Conservation (phyloP, 1,139 yeast genomes). For the Candida sanyaensis region DNA sequence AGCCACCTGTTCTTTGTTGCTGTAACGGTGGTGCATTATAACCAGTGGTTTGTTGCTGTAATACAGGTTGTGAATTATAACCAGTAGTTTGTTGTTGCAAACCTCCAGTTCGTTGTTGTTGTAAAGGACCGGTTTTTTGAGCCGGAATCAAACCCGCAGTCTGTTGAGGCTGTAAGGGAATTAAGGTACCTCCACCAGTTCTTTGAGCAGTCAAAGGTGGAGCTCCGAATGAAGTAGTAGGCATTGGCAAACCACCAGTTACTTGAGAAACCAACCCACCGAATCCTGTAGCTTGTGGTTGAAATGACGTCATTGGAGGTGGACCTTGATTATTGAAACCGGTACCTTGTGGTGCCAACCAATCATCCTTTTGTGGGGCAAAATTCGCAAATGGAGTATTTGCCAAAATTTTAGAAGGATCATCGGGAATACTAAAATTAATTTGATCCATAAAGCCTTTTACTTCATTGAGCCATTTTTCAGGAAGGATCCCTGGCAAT, state of each 20-base stretch:
- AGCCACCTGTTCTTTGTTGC: constrained; percentile 35
- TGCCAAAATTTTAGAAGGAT: constrained; percentile 41
- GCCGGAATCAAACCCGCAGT: constrained; percentile 50
- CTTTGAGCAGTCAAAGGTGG: constrained; percentile 33
- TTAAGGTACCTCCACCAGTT: constrained; percentile 46
- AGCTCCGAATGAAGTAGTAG: constrained; percentile 28
- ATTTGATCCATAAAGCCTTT: constrained; percentile 86
- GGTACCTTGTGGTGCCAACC: constrained; percentile 21
- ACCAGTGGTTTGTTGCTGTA: constrained; percentile 44
- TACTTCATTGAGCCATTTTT: constrained; percentile 78
- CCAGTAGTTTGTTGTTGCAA: constrained; percentile 14
- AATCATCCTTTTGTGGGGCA: constrained; percentile 20
- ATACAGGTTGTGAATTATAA: constrained; percentile 34
- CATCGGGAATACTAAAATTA: constrained; percentile 74
- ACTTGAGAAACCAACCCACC: constrained; percentile 6
- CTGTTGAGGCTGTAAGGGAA: constrained; percentile 51
- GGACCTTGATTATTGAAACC: constrained; percentile 17
- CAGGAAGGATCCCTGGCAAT: constrained; percentile 73
- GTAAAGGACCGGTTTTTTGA: constrained; percentile 38
- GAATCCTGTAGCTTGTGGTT: constrained; percentile 19
- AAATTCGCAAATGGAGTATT: constrained; percentile 49
- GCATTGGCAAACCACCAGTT: constrained; percentile 14
- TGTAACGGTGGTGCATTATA: constrained; percentile 10
- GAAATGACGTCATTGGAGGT: constrained; percentile 15
- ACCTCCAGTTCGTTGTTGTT: constrained; percentile 38